Evolutionary conservation across 352 stramenopile species (phyloP), one percentile per base, ranked within the genome.

Genomic region (Globisporangium recalcitrans): DNA sequence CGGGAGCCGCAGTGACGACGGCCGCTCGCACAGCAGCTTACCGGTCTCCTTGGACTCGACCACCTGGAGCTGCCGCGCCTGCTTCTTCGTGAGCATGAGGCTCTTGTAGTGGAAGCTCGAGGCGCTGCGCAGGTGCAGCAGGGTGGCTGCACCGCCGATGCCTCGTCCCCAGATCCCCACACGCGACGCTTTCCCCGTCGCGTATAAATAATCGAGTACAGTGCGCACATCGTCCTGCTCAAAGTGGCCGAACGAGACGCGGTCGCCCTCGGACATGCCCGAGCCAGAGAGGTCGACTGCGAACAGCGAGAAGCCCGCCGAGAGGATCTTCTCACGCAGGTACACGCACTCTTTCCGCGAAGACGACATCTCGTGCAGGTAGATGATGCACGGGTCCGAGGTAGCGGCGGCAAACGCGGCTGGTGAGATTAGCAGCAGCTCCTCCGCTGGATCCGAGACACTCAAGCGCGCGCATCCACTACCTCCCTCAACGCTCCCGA

Each of bases 341-440:
- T 93, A 93, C 19, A 91, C 63, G 34, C 80, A 87, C 67, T 93
- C 83, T 60, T 88, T 85, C 1, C 83, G 69, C 0, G 83, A 93
- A 21, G 79, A 89, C 26, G 83, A 93, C 73, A 93, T 81, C 22
- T 83, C 83, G 58, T 93, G 83, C 36, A 93, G 67, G 60, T 91
- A 93, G 16, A 93, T 52, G 29, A 93, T 78, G 42, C 83, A 93
- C 26, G 83, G 81, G 19, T 67, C 53, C 6, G 70, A 60, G 5
- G 32, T 24, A 6, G 49, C 61, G 3, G 61, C 61, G 0, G 26
- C 31, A 21, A 36, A 57, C 7, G 61, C 61, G 4, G 61, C 31
- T 0, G 61, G 53, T 8, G 61, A 61, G 31, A 62, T 46, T 26
- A 51, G 40, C 44, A 52, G 22, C 9, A 60, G 40, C 42, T 61